A percentile compares a stretch with the other conserved stretches of the same genome.
Evolutionary conservation across 2,329 filamentous ascomycete genomes (phyloP).

Genomic region (Arachnomyces sp.): DNA sequence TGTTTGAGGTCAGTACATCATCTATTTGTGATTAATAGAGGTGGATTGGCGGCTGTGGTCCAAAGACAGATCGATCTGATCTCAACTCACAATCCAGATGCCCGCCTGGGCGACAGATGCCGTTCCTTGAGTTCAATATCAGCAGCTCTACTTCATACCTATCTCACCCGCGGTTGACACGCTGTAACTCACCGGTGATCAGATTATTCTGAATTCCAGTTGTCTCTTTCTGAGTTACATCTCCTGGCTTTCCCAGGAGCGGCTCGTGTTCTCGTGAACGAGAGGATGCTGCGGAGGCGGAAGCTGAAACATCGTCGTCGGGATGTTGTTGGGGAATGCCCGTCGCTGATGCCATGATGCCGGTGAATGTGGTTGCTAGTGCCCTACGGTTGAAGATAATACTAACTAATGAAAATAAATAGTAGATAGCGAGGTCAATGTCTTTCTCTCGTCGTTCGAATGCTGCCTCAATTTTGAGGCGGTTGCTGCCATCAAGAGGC

Average conservation of each 20-base stretch:
- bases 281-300: conserved; percentile 17
- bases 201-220: conserved; percentile 63
- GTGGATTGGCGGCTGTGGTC: no score
- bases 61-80: neutral
- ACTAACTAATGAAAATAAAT: neutral
- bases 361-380: conserved; percentile 6
- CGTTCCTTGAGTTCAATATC: conserved; percentile 53
- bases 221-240: conserved; percentile 62
- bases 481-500: no score
- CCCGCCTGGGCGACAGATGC: conserved; percentile 74
- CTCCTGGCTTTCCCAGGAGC: conserved; percentile 62
- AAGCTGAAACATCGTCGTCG: conserved; percentile 14
- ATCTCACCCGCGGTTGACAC: neutral
- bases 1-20: conserved; percentile 10
- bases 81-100: conserved; percentile 54
- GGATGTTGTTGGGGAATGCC: conserved; percentile 53
- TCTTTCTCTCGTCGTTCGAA: no score
- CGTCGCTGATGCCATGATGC: conserved; percentile 60
- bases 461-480: no score
- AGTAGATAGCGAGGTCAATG: neutral
- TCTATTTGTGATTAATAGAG: neutral
- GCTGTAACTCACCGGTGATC: conserved; percentile 54
- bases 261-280: conserved; percentile 55
- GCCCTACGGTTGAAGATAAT: neutral
- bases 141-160: conserved; percentile 9